Evolutionary conservation across 495 filamentous ascomycete genomes (phyloP).

Genomic region (Haplographium delicatum): DNA sequence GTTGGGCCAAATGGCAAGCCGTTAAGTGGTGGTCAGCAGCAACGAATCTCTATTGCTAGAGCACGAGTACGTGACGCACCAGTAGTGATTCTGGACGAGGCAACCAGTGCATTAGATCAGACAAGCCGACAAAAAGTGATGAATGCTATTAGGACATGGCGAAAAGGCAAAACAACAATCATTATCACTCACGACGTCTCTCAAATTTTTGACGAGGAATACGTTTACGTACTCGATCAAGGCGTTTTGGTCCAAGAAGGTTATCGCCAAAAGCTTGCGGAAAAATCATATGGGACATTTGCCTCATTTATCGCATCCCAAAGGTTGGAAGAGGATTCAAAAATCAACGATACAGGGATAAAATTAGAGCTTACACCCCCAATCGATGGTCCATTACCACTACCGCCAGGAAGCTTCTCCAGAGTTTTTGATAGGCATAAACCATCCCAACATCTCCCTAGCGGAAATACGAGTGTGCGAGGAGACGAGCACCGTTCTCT

Average conservation of each 20-base stretch:
- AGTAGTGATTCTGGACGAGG: slow-evolving; percentile 84
- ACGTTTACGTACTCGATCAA: slow-evolving; percentile 73
- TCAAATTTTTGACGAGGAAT: slow-evolving; percentile 70
- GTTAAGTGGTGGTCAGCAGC: slow-evolving; percentile 82
- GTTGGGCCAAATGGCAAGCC: slow-evolving; percentile 65
- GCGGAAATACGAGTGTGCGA: no score
- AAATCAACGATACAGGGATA: not conserved
- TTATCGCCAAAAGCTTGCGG: slow-evolving; percentile 37
- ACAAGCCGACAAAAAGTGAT: slow-evolving; percentile 63
- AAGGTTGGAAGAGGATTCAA: not conserved
- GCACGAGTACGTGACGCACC: slow-evolving; percentile 73
- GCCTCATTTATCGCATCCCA: slow-evolving; percentile 7
- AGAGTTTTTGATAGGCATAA: no score
- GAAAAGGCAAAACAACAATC: slow-evolving; percentile 77
- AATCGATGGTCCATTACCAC: no score
- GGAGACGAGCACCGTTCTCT: no score
- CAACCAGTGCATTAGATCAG: slow-evolving; percentile 76
- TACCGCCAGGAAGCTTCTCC: no score
- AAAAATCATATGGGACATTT: slow-evolving; percentile 24
- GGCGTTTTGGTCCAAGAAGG: slow-evolving; percentile 69
- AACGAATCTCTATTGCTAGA: slow-evolving; percentile 69
- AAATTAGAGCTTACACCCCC: not conserved
- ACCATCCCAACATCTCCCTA: not conserved
- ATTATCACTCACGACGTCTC: slow-evolving; percentile 89
- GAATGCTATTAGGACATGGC: slow-evolving; percentile 66